Base-by-base conservation (phyloP, 2,329 filamentous ascomycete genomes). In the Colletotrichum sp. region DNA sequence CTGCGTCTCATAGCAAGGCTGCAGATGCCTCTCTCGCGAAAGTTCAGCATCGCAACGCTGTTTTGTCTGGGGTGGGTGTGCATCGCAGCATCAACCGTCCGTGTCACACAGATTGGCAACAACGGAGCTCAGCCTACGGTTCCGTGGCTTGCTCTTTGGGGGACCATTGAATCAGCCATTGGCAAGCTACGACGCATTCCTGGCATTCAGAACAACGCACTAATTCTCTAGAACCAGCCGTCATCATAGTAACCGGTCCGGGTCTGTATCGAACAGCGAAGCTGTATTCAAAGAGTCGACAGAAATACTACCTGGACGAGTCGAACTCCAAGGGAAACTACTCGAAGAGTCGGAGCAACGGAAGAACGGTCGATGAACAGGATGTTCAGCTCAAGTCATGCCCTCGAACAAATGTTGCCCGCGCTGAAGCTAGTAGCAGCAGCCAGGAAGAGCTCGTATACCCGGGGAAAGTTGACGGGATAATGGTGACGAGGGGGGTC, bases 51-150 rank as follows among this genome's bases (percentile, higher is more conserved):
- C 16, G 76, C 63, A 8, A 74, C 27, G n/a, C 73, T 76, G 25
- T 78, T 78, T 39, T 61, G 76, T 36, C 74, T 78, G n/a, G 76
- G 76, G 9, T 76, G 74, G 71, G 68, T 78, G 27, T 78, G 77
- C 48, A 76, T 78, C 27, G 71, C 66, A 6, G 64, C 76, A 8
- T 76, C 77, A n/a, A 78, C 77, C 12, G 36, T 76, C 13, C 74
- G 77, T 13, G 77, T 61, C 1, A 68, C 77, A 2, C 76, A 78
- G 30, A 67, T 78, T 27, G 74, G 74, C 16, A 59, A 70, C 28
- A 71, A 71, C 28, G 59, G 34, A 27, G 15, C 22, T 22, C 55
- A 60, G 55, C 27, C 55, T 16, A 60, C 55, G 44, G 44, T 60
- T n/a, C 63, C 34, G 13, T 66, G 63, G 32, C 32, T 66, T 22